phyloP scores from a whole-genome alignment of 441 rosid species.

The Aleurites moluccanus region DNA sequence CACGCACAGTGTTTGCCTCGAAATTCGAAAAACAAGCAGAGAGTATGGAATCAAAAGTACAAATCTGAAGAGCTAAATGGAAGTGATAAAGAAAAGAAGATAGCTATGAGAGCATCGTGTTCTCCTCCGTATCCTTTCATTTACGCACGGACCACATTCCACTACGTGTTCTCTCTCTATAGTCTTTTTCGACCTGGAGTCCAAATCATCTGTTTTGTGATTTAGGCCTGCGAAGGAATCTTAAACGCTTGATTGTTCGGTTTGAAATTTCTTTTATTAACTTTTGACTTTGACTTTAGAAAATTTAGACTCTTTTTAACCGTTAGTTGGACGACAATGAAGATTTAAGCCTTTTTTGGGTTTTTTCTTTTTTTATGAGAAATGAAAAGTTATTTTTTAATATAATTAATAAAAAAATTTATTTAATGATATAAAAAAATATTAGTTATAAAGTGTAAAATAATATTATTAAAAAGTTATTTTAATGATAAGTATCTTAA shows the following conservation, averaged over 20 bases:
- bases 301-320: too few relatives aligned
- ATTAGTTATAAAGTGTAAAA: too few relatives aligned
- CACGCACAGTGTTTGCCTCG: not conserved
- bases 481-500: too few relatives aligned
- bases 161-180: conserved; percentile 50
- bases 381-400: too few relatives aligned
- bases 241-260: not conserved
- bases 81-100: not conserved
- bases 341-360: too few relatives aligned
- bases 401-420: too few relatives aligned
- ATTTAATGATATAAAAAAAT: too few relatives aligned
- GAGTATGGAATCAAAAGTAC: not conserved
- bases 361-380: too few relatives aligned
- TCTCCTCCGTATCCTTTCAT: conserved; percentile 44
- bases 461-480: too few relatives aligned
- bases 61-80: not conserved
- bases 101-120: conserved; percentile 36
- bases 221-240: not conserved
- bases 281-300: not conserved
- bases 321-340: too few relatives aligned
- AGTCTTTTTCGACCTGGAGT: too few relatives aligned
- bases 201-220: not conserved
- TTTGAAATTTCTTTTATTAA: too few relatives aligned
- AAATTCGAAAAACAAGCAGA: not conserved
- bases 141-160: conserved; percentile 54